phyloP scores from a whole-genome alignment of 495 filamentous ascomycete genomes.

The Neurospora intermedia region DNA sequence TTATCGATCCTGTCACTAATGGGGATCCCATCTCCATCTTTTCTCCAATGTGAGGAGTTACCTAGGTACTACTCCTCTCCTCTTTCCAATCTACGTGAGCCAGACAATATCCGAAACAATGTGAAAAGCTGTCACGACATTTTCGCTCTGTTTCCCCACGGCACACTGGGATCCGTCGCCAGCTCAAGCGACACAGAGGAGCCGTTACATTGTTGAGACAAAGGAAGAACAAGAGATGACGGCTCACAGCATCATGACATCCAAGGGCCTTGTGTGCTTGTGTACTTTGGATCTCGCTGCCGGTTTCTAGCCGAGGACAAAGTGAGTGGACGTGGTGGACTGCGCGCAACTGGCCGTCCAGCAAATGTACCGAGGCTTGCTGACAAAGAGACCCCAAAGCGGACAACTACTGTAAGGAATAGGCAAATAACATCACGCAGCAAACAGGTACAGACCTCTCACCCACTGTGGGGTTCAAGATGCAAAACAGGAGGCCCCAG shows the following conservation, averaged over 20 bases:
- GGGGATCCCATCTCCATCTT: not conserved
- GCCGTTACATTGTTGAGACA: not conserved
- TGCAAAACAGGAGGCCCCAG: not conserved
- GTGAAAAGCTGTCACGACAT: not conserved
- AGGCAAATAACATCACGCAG: not conserved
- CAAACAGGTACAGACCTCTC: not conserved
- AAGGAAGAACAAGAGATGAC: not conserved
- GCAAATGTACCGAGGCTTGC: conserved; percentile 18
- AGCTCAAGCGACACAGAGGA: not conserved
- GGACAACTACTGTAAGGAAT: not conserved
- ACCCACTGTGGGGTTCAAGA: not conserved
- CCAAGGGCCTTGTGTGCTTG: not conserved
- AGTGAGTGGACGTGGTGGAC: not conserved
- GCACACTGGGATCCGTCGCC: not conserved
- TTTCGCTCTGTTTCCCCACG: not conserved
- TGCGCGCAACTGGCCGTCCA: not conserved
- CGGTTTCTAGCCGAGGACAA: not conserved
- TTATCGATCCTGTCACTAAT: not conserved
- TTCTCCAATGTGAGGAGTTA: not conserved
- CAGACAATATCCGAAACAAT: not conserved
- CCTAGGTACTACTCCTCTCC: not conserved
- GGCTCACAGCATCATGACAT: not conserved
- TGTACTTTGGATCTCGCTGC: not conserved
- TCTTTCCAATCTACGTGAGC: not conserved
- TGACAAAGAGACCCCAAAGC: conserved; percentile 3